Evolutionary conservation across 805 yeast species (phyloP), one percentile per base, ranked within the genome.

Genomic region (Starmerella gropengiesseri): DNA sequence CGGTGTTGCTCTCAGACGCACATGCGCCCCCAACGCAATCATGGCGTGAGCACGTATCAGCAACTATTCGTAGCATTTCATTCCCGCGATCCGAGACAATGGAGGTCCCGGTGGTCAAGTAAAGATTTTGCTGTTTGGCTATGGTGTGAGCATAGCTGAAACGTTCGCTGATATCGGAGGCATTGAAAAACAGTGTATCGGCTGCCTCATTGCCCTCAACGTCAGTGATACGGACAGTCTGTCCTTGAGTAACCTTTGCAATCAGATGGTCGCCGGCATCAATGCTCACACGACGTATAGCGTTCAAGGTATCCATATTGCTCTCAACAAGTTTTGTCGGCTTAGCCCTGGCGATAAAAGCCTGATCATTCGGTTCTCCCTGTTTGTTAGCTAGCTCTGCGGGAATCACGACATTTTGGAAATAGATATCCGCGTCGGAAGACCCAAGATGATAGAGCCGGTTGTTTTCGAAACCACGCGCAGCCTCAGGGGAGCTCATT

Each of bases 1-100:
- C 46, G n/a, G 46, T 43, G 25, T 43, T 43, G 27, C 46, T 43
- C 27, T 43, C 46, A 12, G 43, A 39, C 4, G 46, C 46, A 25
- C 46, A 43, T 3, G 46, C 46, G 12, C 46, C 46, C 2, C 46
- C 46, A 4, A 43, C 22, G 14, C 43, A 39, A 21, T 43, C 46
- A 16, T 43, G 46, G 17, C 43, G 46, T n/a, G 44, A 34, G 28
- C 42, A 37, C 21, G 46, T 43, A 14, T 43, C 46, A 6, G 46
- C 46, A 4, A 23, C 19, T 14, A 43, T 43, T 7, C 29, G 31
- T 5, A 39, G 27, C 34, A 43, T n/a, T 4, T 37, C n/a, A 16
- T 37, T 42, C 17, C 42, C 41, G 7, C n/a, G 5, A 23, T 42
- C 39, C n/a, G 45, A 42, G 20, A 42, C 17, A 13, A 42, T 26